Conservation (phyloP, 2,329 filamentous ascomycete species). For the Aureobasidium sp. region DNA sequence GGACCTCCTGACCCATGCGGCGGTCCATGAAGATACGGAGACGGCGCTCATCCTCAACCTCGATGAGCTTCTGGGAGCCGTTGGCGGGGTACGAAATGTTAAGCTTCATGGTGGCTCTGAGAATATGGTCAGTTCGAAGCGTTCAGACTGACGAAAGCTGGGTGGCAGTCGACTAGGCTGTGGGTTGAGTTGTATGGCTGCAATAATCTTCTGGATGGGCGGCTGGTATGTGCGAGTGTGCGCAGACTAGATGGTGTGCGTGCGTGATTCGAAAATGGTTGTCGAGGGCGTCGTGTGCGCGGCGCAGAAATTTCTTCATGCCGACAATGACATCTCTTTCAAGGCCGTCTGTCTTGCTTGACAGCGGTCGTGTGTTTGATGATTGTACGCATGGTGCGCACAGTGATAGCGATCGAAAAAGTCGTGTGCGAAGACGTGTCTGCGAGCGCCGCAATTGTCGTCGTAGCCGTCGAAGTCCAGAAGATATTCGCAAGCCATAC, state of each 20-base stretch:
- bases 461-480: background rate
- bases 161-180: background rate
- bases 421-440: conserved; percentile 3
- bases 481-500: conserved; percentile 4
- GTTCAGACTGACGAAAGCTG: background rate
- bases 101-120: conserved; percentile 60
- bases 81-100: conserved; percentile 92
- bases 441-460: background rate
- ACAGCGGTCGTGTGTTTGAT: background rate
- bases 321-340: background rate
- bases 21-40: conserved; percentile 98
- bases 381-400: background rate
- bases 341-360: background rate
- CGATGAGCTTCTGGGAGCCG: conserved; percentile 98
- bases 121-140: background rate
- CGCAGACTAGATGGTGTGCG: background rate
- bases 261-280: background rate
- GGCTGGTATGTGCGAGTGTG: background rate
- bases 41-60: conserved; percentile 99
- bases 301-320: background rate
- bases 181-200: background rate
- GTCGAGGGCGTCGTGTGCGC: background rate
- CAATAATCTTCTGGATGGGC: background rate
- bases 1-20: conserved; percentile 89
- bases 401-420: background rate